phyloP scores from a whole-genome alignment of 306 rosid genomes.

The Lablab purpureus region DNA sequence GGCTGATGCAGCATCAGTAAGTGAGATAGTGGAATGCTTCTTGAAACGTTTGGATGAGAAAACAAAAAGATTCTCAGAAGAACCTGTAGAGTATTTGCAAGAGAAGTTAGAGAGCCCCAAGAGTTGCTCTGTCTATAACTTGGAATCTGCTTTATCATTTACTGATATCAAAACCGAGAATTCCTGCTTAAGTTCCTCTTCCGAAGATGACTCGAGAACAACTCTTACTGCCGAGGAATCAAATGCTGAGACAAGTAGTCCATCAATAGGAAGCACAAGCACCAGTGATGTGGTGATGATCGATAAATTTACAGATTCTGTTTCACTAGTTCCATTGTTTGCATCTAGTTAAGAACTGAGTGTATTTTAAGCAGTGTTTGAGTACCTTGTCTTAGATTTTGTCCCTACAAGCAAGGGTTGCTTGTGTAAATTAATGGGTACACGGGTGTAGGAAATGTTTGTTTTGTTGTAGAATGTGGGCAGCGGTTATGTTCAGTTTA shows the following conservation, averaged over 20 bases:
- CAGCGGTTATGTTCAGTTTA: conserved; percentile 66
- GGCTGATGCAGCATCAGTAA: conserved; percentile 54
- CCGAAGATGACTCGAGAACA: conserved; percentile 52
- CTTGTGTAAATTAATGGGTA: conserved; percentile 58
- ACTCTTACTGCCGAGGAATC: conserved; percentile 46
- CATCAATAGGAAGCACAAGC: conserved; percentile 56
- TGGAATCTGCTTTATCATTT: conserved; percentile 54
- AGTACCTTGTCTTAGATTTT: conserved; percentile 51
- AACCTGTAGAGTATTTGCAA: conserved; percentile 46
- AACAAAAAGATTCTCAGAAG: conserved; percentile 49
- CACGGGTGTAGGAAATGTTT: conserved; percentile 53
- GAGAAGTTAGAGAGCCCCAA: conserved; percentile 52
- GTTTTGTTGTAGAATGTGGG: conserved; percentile 57
- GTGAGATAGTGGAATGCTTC: conserved; percentile 75
- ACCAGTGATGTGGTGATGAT: conserved; percentile 54
- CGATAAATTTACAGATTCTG: conserved; percentile 51
- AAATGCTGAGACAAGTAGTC: conserved; percentile 47
- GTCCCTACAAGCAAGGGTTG: conserved; percentile 57
- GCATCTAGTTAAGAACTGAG: conserved; percentile 51
- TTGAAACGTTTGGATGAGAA: conserved; percentile 62
- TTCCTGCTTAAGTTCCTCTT: conserved; percentile 52
- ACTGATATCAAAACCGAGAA: conserved; percentile 60
- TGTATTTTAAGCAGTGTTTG: conserved; percentile 34
- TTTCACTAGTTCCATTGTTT: conserved; percentile 49
- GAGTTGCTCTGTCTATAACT: conserved; percentile 49